Evolutionary conservation across 2,329 filamentous ascomycete genomes (phyloP), one percentile per base, ranked within the genome.

Genomic region (Pyrenophora tritici-repentis): DNA sequence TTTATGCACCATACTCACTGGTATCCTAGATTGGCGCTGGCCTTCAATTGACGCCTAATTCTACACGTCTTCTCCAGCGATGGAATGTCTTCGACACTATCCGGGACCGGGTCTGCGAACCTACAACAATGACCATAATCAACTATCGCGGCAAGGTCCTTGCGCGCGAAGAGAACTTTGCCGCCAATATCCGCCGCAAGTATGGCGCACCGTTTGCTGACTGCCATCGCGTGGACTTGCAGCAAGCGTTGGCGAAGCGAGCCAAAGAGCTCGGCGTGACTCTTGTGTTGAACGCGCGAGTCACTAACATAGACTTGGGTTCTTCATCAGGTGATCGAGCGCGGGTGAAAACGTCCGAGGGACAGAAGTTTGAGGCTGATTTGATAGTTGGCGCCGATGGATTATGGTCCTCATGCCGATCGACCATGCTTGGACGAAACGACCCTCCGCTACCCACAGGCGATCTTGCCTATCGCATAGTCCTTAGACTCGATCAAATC

Each of bases 331-430:
- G 58, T 49, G 51, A 52, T 29, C 53, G 68, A 1, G 71, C 78
- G 1, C 73, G 72, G 4, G 63, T 83, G 0, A 74, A 62, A 1
- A 76, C 75, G 0, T 68, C 69, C 4, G 62, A 63, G 4, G 81
- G 79, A 0, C 69, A 73, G 4, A 68, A 59, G 1, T 75, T 76
- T 2, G 66, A 67, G 0, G 81, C 77, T 2, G 83, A 88, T 58
- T 68, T 88, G 6, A 73, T 89, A 4, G 76, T 89, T 1, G 85
- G 79, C 0, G 84, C 85, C 0, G 86, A 89, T 55, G 86, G 86
- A 0, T 70, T 88, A 0, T 86, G 84, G 83, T 86, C 83, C 2
- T 73, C 75, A 10, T 84, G 80, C 37, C 77, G 85, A 0, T 76
- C 79, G 4, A 47, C 52, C 3, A 55, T 66, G 41, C 50, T 63